These are phyloP conservation scores for Exophiala lecanii-corni DNA, from an alignment of 2,329 filamentous ascomycete genomes.

Conservation along the genomic window DNA sequence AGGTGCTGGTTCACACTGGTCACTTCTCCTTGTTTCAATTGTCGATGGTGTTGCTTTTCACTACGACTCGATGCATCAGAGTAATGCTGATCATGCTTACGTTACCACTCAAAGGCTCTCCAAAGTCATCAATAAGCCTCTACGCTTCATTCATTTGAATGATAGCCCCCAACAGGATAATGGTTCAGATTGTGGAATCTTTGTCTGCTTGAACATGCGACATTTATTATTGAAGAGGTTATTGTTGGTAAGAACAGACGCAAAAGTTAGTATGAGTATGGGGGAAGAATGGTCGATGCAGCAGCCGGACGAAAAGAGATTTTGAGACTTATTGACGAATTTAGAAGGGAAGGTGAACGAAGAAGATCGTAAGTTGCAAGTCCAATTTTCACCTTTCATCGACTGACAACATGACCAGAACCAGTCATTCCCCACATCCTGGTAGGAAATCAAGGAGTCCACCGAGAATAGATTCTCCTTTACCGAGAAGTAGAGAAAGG, in stretches of 20 bases:
- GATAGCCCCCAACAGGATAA: conserved; percentile 92
- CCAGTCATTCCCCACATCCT: conserved; percentile 23
- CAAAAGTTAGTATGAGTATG: conserved; percentile 95
- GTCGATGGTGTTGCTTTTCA: conserved; percentile 92
- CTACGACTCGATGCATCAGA: conserved; percentile 79
- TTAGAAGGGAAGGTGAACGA: conserved; percentile 81
- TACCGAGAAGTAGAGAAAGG: not conserved
- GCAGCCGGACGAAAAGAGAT: conserved; percentile 81
- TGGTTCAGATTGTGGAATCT: conserved; percentile 88
- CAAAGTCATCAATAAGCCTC: conserved; percentile 61
- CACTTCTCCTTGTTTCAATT: conserved; percentile 79
- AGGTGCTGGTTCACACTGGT: conserved; percentile 89
- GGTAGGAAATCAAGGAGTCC: conserved; percentile 26
- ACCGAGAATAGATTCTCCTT: conserved; percentile 28
- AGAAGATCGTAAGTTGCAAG: conserved; percentile 68
- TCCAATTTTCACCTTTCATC: conserved; percentile 4
- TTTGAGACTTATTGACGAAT: conserved; percentile 77
- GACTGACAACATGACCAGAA: conserved; percentile 9
- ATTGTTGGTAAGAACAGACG: conserved; percentile 69
- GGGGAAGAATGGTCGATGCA: conserved; percentile 77
- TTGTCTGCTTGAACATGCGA: conserved; percentile 91
- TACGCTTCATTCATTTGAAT: conserved; percentile 69
- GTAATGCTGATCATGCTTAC: conserved; percentile 70
- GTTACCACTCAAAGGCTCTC: conserved; percentile 65
- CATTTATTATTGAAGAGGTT: conserved; percentile 84